Percentiles rank a stretch among this genome's conserved stretches.
These are phyloP conservation scores for Aureobasidium lini DNA, from an alignment of 2,329 filamentous ascomycete species.

Conservation along the genomic window DNA sequence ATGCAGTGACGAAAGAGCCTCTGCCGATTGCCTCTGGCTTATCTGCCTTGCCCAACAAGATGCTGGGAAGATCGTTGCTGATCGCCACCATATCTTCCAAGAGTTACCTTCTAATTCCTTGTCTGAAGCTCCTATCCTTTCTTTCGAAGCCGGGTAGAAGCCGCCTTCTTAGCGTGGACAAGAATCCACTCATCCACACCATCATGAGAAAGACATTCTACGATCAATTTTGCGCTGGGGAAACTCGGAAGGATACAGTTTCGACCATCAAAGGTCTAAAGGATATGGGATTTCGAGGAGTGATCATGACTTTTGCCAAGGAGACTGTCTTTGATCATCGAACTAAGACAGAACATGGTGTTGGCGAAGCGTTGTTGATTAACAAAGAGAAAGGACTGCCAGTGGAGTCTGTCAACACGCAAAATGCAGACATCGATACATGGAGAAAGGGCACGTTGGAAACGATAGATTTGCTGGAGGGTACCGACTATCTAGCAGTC, in stretches of 20 bases:
- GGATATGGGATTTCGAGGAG: constrained; percentile 41
- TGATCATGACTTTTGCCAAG: constrained; percentile 47
- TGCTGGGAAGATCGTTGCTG: not conserved
- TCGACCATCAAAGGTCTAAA: constrained; percentile 17
- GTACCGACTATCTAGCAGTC: constrained; percentile 45
- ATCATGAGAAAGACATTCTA: constrained; percentile 44
- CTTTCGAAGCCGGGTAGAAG: not conserved
- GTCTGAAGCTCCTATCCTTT: not conserved
- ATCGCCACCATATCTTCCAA: not conserved
- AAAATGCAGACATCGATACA: constrained; percentile 29
- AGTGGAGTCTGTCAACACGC: constrained; percentile 8
- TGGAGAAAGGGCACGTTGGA: constrained; percentile 48
- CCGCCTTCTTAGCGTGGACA: constrained; percentile 39
- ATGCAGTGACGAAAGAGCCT: too few relatives aligned
- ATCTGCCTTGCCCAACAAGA: not conserved
- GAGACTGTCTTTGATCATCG: constrained; percentile 27
- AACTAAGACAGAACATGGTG: constrained; percentile 22
- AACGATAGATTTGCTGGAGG: constrained; percentile 45
- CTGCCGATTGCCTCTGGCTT: not conserved
- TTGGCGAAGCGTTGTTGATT: not conserved
- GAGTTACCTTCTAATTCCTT: not conserved
- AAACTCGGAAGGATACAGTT: constrained; percentile 42
- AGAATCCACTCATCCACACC: constrained; percentile 39
- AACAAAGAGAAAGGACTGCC: not conserved
- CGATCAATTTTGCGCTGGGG: constrained; percentile 51